Conservation (phyloP, 371 early-diverging fungal species). For the Homolaphlyctis polyrhiza region DNA sequence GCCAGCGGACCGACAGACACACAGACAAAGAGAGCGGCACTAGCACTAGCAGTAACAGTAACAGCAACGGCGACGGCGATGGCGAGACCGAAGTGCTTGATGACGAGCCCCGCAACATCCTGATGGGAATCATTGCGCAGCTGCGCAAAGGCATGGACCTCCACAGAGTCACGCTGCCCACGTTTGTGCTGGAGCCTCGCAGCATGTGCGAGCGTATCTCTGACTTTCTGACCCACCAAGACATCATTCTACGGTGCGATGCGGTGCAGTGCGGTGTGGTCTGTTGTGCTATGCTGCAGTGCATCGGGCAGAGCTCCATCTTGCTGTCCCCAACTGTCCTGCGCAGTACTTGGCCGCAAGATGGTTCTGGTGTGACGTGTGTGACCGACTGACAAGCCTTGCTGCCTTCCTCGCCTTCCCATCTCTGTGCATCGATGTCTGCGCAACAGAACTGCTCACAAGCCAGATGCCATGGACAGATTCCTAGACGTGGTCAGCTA, state of each 20-base stretch:
- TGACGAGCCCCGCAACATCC: constrained; percentile 80
- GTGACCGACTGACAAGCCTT: too few species aligned
- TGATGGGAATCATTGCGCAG: constrained; percentile 80
- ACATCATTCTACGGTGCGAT: constrained; percentile 73
- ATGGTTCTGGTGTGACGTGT: too few species aligned
- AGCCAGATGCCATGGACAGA: constrained; percentile 71
- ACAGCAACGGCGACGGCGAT: constrained; percentile 7
- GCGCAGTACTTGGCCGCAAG: too few species aligned
- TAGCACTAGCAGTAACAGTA: background rate
- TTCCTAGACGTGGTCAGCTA: constrained; percentile 85
- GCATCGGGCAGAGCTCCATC: too few species aligned
- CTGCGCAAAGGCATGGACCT: constrained; percentile 87
- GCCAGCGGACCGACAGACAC: background rate
- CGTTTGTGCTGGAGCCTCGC: constrained; percentile 93
- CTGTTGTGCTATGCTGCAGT: too few species aligned
- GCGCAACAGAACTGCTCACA: constrained; percentile 23
- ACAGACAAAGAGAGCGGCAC: background rate
- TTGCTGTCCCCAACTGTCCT: too few species aligned
- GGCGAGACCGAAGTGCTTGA: constrained; percentile 67
- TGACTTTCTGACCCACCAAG: constrained; percentile 94
- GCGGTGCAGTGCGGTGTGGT: too few species aligned
- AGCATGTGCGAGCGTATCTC: constrained; percentile 93
- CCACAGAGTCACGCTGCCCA: constrained; percentile 84
- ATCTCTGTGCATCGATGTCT: background rate
- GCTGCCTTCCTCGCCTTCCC: too few species aligned